Evolutionary conservation across 306 rosid genomes (phyloP), one percentile per base, ranked within the genome.

Genomic region (Erythrophleum fordii): DNA sequence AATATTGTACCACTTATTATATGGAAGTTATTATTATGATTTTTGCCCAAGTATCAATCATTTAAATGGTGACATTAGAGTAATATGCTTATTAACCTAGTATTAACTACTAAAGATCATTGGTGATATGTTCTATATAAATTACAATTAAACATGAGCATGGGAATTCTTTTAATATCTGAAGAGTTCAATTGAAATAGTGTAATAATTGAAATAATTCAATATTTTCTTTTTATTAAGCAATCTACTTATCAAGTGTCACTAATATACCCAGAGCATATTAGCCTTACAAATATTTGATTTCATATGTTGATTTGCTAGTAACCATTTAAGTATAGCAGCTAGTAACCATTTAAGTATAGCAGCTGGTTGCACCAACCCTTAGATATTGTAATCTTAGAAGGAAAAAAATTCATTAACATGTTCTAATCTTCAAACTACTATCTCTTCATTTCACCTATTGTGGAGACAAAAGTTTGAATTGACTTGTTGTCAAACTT

Each of bases 191-290:
- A 90, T 83, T 95, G 98, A 97, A 91, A 95, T 80, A 92, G 97
- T 81, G 85, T 97, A 76, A 95, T 97, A 67, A 97, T 95, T 83
- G 98, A 97, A 83, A 86, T 95, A 78, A 95, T 95, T 83, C 98
- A 95, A 69, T 95, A 97, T 58, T 95, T 97, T 26, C n/a, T 95
- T 95, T 84, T 95, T 95, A 92, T 95, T 97, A 97, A 97, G 98
- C 56, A 92, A 95, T 86, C 93, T 92, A 23, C 95, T 95, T 75
- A 95, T 80, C 97, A 95, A 97, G 98, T 94, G 77, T 80, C 85
- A 77, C 85, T 53, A 20, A 49, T 44, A 48, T 64, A 31, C 53
- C 41, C 64, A 55, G 8, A 23, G 48, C 61, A 53, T 55, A 51
- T 61, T 78, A 49, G 25, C 83, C 65, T 64, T 44, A 51, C 71